Evolutionary conservation across 2,329 filamentous ascomycete genomes (phyloP), one percentile per base, ranked within the genome.

Genomic region (Whalleya microplaca): DNA sequence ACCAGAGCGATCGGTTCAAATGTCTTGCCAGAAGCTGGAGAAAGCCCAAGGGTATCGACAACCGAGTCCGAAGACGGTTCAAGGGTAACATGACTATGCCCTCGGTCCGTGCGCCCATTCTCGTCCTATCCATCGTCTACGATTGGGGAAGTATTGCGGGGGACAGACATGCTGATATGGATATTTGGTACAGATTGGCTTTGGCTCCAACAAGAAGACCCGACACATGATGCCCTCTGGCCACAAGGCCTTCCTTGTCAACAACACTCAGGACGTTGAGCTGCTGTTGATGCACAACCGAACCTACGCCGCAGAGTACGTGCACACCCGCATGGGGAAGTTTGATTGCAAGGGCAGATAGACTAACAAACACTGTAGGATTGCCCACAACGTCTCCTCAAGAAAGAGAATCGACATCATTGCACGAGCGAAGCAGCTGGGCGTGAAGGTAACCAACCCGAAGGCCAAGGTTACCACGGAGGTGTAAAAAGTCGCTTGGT

Each of bases 41-140:
- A 83, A 99, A 98, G 87, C 95, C 95, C 71, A 99, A 99, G 91
- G 95, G 95, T 92, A 99, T 99, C 81, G 95, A 99, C 84, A 96
- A 93, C 85, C 85, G 91, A 75, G 94, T 99, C 78, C 91, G 95
- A 78, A 88, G 95, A 86, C 91, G 95, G 71, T 99, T 99, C 87
- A 92, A 91, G 83, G 92, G 95, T 76, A 91, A 91, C 83, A 89
- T 90, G 80, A 87, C 88, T 75, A 98, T 99, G 94, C 95, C 95
- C 82, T 96, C 92, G 85, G 94, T 97, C 93, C 78, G 91, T 67
- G 41, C 41, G 21, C 55, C 52, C 23, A 44, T 37, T 50, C 40
- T 20, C 27, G 45, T 41, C 37, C 8, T 32, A 29, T 51, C 21
- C 23, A 37, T 40, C 46, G 2, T 37, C 18, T 5, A 16, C 7